Evolutionary conservation across 306 rosid genomes (phyloP), one percentile per base, ranked within the genome.

Genomic region (Vigna mungo): DNA sequence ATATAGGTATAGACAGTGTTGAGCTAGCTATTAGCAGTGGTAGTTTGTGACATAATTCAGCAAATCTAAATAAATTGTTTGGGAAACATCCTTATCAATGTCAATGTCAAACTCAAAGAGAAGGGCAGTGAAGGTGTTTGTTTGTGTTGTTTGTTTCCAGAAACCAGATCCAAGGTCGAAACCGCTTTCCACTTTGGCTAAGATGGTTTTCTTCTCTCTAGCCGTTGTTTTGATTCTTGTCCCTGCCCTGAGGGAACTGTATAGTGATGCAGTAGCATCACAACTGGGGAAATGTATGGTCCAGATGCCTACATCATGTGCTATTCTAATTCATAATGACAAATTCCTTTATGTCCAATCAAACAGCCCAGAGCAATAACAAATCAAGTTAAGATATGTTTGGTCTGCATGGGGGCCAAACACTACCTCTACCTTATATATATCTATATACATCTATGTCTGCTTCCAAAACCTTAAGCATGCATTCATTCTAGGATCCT

Each of bases 341-440:
- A 81, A 68, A 77, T 49, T 25, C 61, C 90, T 88, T 90, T 90
- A 86, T 84, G 89, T 90, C 92, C 82, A 39, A 76, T 86, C 92
- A 6, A 73, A 66, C 81, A 81, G 36, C 27, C 56, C 48, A 43
- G 3, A 15, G 70, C 74, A 54, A 81, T 76, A 81, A 75, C 79
- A 59, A 14, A 83, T 81, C 76, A 43, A 44, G 53, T 58, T 72
- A 68, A 76, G 77, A 80, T 74, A 74, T 82, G 68, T 25, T 71
- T 71, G 75, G 46, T 72, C 74, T 56, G 36, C 53, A 74, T 44
- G 64, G 41, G 74, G 74, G 23, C 79, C 71, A 44, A 54, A 65
- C 79, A 47, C 68, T 46, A 20, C 9, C 67, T 32, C 14, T 61
- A 34, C 46, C 46, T 34, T 61, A 1, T 60, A 1, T 60, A 27